Percentiles rank a stretch among this genome's conserved stretches.
Conservation (phyloP, 345 rosid genomes). For the Salix purpurea region DNA sequence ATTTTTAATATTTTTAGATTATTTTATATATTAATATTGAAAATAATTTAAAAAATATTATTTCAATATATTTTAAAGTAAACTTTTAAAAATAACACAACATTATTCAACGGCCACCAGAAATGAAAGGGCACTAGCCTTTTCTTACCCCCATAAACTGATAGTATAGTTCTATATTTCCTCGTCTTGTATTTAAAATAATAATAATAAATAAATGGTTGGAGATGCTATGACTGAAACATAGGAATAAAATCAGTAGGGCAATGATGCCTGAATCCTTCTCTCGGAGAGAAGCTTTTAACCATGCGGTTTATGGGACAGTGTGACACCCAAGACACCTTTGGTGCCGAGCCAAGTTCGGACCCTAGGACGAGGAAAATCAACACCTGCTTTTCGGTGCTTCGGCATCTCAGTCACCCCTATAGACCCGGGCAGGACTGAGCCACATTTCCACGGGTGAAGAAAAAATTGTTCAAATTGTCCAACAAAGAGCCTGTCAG, state of each 20-base stretch:
- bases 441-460: not conserved
- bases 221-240: not conserved
- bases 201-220: not conserved
- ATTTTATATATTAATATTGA: too few species aligned
- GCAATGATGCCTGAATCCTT: not conserved
- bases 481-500: not conserved
- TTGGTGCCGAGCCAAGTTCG: not conserved
- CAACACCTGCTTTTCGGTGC: not conserved
- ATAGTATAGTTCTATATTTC: too few species aligned
- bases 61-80: too few species aligned
- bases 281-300: not conserved
- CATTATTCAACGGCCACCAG: too few species aligned
- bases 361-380: not conserved
- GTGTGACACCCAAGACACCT: not conserved
- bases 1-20: too few species aligned
- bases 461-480: not conserved
- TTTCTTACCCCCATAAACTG: too few species aligned
- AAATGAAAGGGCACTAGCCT: too few species aligned
- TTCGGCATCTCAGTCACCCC: not conserved
- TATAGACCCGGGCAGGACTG: not conserved
- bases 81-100: too few species aligned
- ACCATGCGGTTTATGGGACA: constrained; percentile 9
- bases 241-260: not conserved
- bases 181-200: not conserved
- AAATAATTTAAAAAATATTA: too few species aligned